Percentiles rank a stretch among this genome's conserved stretches.
Conservation (phyloP, 331 rosid species). For the Cydonia oblonga region DNA sequence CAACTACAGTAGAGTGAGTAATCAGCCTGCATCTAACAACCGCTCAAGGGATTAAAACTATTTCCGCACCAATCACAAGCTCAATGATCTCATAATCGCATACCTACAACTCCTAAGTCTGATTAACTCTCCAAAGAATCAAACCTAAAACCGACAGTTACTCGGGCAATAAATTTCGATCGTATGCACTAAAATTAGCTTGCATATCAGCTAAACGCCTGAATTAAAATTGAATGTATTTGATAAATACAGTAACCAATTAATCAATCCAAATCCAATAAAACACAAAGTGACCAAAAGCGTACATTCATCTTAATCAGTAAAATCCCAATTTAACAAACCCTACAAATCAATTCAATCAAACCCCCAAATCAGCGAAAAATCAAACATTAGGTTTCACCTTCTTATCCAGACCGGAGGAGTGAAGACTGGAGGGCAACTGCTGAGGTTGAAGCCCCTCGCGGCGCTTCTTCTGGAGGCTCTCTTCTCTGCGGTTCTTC, state of each 20-base stretch:
- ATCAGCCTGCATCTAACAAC: not conserved
- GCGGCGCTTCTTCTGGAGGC: conserved; percentile 85
- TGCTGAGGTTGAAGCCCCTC: conserved; percentile 76
- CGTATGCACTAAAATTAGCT: not conserved
- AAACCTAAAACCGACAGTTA: not conserved
- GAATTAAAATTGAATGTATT: not conserved
- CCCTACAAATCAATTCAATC: not conserved
- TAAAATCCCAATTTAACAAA: not conserved
- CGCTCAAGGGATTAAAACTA: not conserved
- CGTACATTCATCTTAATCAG: not conserved
- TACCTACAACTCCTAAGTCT: not conserved
- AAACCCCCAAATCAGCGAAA: not conserved
- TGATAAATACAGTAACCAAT: not conserved
- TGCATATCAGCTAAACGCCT: not conserved
- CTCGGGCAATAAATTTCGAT: not conserved
- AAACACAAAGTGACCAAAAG: not conserved
- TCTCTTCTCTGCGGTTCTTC: conserved; percentile 83
- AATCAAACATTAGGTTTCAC: conserved; percentile 17
- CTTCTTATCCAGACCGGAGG: conserved; percentile 59
- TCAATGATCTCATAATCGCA: no score
- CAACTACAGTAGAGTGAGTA: not conserved
- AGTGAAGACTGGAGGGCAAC: conserved; percentile 36
- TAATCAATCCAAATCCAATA: not conserved
- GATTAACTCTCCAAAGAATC: not conserved
- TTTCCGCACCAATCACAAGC: no score